A percentile compares a stretch with the other conserved stretches of the same genome.
phyloP scores from a whole-genome alignment of 495 filamentous ascomycete species.

The Parmelia sp. region DNA sequence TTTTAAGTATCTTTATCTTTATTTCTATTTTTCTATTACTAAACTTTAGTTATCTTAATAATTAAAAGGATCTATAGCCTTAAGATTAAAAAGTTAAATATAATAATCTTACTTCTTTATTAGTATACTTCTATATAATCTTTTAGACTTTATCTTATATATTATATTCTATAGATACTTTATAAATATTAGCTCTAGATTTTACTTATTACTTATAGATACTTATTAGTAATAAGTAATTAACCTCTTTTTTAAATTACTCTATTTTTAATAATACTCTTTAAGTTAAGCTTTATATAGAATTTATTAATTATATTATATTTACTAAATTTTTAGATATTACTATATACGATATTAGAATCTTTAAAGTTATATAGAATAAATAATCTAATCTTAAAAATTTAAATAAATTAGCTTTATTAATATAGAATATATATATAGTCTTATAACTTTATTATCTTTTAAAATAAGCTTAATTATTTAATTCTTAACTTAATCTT shows the following conservation, averaged over 20 bases:
- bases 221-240: conserved; percentile 1
- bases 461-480: conserved; percentile 11
- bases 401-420: conserved; percentile 6
- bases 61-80: no score
- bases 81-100: no score
- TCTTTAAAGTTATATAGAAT: neutral
- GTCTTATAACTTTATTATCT: conserved; percentile 9
- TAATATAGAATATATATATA: neutral
- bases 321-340: neutral
- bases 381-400: conserved; percentile 1
- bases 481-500: conserved; percentile 8
- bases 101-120: no score
- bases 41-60: no score
- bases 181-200: no score
- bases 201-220: no score
- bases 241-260: neutral
- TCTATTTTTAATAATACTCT: neutral
- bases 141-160: no score
- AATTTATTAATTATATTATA: neutral
- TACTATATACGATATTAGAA: no score
- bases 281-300: conserved; percentile 2
- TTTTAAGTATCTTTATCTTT: no score
- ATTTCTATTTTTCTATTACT: no score
- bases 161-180: no score
- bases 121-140: no score